Evolutionary conservation across 2,329 filamentous ascomycete species (phyloP), one percentile per base, ranked within the genome.

Genomic region (Macroventuria anomochaeta): DNA sequence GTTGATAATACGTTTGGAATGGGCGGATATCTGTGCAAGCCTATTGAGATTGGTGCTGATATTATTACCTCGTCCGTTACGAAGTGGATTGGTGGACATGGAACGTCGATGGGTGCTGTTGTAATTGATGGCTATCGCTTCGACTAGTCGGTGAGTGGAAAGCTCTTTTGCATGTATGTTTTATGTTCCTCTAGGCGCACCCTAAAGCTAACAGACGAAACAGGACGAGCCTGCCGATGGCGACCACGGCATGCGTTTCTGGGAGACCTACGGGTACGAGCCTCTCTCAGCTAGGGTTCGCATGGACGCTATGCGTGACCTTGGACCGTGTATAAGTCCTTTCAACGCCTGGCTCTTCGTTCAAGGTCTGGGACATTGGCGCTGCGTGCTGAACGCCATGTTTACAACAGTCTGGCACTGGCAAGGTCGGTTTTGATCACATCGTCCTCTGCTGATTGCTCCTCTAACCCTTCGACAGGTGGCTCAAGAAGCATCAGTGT

Each of bases 21-120:
- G 53, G 62, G 67, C 11, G 67, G 67, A 3, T 64, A 53, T n/a
- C 43, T 66, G 8, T 56, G 50, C 49, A 60, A 61, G 25, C 64
- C 65, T 7, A 55, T 67, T 31, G 36, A 44, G 7, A 40, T 61
- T 17, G 65, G 72, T 29, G 67, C 64, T 3, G 63, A 70, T 32
- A 67, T 70, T 46, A 57, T 70, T 6, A 60, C 59, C 1, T 64
- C 68, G 38, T 62, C 57, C 13, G 54, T 50, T 18, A 70, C 70
- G 1, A 75, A 70, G 46, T 70, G 67, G 67, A 66, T 70, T 37
- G 67, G 67, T n/a, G 67, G 67, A 5, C 67, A 70, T 29, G 67
- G 67, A 5, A 70, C 67, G 4, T 56, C 42, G 7, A 63, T 70
- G 61, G 67, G 65, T 31, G 67, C 65, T 5, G 61, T 68, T 12